phyloP scores from a whole-genome alignment of 2,329 filamentous ascomycete species.

The Byssoonygena ceratinophila region DNA sequence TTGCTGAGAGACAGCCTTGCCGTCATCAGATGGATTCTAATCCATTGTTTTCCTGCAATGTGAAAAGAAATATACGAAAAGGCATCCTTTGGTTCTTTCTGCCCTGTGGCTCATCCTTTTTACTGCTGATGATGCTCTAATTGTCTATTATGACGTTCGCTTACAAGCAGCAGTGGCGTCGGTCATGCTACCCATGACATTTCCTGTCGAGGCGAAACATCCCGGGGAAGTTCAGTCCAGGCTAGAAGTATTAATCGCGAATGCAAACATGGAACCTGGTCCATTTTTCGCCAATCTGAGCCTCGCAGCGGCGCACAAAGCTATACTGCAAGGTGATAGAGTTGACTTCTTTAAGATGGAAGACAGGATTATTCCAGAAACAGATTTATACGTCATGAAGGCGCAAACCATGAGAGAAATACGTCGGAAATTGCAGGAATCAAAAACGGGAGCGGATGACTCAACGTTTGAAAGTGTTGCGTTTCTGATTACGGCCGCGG shows the following conservation, averaged over 20 bases:
- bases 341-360: conserved; percentile 17
- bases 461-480: conserved; percentile 32
- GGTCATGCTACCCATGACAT: conserved; percentile 33
- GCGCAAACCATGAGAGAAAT: conserved; percentile 28
- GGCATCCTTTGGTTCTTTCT: no score
- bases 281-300: conserved; percentile 33
- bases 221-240: conserved; percentile 19
- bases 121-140: background rate
- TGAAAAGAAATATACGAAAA: background rate
- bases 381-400: conserved; percentile 34
- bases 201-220: conserved; percentile 26
- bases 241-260: conserved; percentile 25
- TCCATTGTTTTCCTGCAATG: background rate
- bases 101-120: background rate
- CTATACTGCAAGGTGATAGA: conserved; percentile 22
- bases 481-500: conserved; percentile 30
- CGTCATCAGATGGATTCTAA: no score
- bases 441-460: conserved; percentile 19
- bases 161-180: conserved; percentile 22
- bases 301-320: conserved; percentile 32
- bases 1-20: no score
- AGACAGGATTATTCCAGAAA: conserved; percentile 22
- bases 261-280: conserved; percentile 28
- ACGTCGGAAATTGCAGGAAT: conserved; percentile 26
- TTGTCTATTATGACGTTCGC: background rate